These are phyloP conservation scores for Boechera divaricarpa DNA, from an alignment of 345 rosid genomes.

Conservation along the genomic window DNA sequence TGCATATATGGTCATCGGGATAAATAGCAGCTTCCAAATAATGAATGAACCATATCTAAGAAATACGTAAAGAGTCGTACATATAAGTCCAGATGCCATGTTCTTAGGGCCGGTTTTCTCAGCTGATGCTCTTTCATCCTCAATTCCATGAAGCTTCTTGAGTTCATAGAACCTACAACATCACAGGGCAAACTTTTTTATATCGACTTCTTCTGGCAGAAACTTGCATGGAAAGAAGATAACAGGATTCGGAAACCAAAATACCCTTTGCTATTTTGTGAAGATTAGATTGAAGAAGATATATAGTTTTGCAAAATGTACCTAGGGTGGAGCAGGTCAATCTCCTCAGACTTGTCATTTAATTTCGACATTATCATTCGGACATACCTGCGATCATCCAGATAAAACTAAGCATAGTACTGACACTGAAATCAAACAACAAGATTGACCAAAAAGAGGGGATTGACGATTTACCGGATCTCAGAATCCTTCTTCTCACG, in stretches of 20 bases:
- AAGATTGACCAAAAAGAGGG: not conserved
- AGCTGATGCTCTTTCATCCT: slow-evolving; percentile 68
- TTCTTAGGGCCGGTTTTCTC: slow-evolving; percentile 71
- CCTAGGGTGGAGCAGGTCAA: slow-evolving; percentile 78
- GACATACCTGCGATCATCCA: slow-evolving; percentile 63
- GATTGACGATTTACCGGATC: slow-evolving; percentile 62
- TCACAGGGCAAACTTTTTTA: not conserved
- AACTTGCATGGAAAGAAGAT: slow-evolving; percentile 12
- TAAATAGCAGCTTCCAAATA: not conserved
- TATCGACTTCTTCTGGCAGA: not conserved
- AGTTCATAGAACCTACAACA: slow-evolving; percentile 76
- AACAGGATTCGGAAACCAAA: slow-evolving; percentile 5
- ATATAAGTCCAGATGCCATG: slow-evolving; percentile 78
- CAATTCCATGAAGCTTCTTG: slow-evolving; percentile 74
- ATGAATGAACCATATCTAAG: slow-evolving; percentile 1
- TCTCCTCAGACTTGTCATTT: slow-evolving; percentile 55
- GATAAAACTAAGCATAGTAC: not conserved
- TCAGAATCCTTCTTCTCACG: slow-evolving; percentile 97
- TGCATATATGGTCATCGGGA: slow-evolving; percentile 47
- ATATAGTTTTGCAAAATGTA: slow-evolving; percentile 35
- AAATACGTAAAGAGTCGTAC: slow-evolving; percentile 49
- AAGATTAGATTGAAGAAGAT: slow-evolving; percentile 11
- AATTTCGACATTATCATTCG: slow-evolving; percentile 77
- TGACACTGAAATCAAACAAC: not conserved
- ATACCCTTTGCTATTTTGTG: not conserved